Percentiles rank a stretch among this genome's conserved stretches.
phyloP scores from a whole-genome alignment of 495 filamentous ascomycete species.

The Penicillium odoratum region DNA sequence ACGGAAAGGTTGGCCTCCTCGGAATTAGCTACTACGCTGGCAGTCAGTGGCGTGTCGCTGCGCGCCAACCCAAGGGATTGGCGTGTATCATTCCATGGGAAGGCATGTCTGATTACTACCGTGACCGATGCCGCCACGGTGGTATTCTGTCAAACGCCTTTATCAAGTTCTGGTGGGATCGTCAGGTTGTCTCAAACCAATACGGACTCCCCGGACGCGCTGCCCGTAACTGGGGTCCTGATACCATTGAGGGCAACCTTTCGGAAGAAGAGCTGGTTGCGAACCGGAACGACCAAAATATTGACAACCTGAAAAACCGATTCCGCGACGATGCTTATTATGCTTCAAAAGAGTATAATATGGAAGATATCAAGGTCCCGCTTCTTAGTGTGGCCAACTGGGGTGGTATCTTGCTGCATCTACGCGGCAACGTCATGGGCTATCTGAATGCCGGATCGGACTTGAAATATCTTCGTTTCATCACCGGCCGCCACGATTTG shows the following conservation, averaged over 20 bases:
- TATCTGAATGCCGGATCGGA: constrained; percentile 58
- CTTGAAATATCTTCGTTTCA: constrained; percentile 63
- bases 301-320: constrained; percentile 35
- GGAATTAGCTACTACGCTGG: constrained; percentile 65
- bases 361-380: constrained; percentile 59
- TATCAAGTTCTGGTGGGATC: constrained; percentile 64
- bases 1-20: constrained; percentile 60
- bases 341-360: constrained; percentile 33
- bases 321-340: constrained; percentile 47
- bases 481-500: constrained; percentile 67
- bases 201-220: constrained; percentile 53
- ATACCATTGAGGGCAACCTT: constrained; percentile 65
- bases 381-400: constrained; percentile 62
- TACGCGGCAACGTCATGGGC: constrained; percentile 63
- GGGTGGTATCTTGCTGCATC: constrained; percentile 60
- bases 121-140: constrained; percentile 61
- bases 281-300: constrained; percentile 60
- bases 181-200: constrained; percentile 61
- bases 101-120: constrained; percentile 66
- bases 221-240: constrained; percentile 38
- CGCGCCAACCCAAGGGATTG: constrained; percentile 58
- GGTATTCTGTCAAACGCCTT: constrained; percentile 64
- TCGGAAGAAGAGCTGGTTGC: constrained; percentile 52
- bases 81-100: constrained; percentile 57
- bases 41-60: constrained; percentile 63